Base-by-base conservation (phyloP, 2,329 filamentous ascomycete genomes). In the Pseudogymnoascus sp. region DNA sequence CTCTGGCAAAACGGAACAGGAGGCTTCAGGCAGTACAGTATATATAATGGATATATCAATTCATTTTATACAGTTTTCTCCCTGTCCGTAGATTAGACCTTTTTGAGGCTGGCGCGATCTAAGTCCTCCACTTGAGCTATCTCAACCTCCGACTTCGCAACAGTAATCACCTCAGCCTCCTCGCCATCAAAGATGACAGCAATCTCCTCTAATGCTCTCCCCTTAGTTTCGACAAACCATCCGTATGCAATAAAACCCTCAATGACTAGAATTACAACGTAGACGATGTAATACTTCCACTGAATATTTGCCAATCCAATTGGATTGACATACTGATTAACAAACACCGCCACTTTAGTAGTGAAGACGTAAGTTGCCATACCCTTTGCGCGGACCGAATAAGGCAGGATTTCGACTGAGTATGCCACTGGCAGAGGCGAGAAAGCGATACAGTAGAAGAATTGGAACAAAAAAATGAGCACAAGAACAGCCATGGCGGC, bases 391-490 rank as follows among this genome's bases (percentile, higher is more conserved):
- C 76, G 74, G 2, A 77, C 67, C 4, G 68, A 69, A 60, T 76
- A 78, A 2, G 76, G 75, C 37, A 75, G 72, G 46, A 79, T 76
- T 59, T 79, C 77, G 8, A 74, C 73, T 0, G 75, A 72, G 65
- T 79, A 83, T 3, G 75, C 75, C 61, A 79, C 73, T 11, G 80
- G 73, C 3, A 82, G 72, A 63, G 78, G 78, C 3, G 79, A 79
- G 72, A 76, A 81, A 1, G 75, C 78, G 7, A 83, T 70, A 0
- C 75, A 77, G 66, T 81, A 83, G 65, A 77, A 78, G 0, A 77
- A 79, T 63, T 79, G 77, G 67, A 40, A 81, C 82, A 82, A 69
- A 67, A 82, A 82, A 69, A 82, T 79, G 16, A 78, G 71, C 0
- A 77, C 77, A 1, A 80, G 75, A 31, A 75, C 68, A 1, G 72